A percentile compares a stretch with the other conserved stretches of the same genome.
Conservation (phyloP, 768 basidiomycete genomes). For the Gloeopeniophorella convolvens region DNA sequence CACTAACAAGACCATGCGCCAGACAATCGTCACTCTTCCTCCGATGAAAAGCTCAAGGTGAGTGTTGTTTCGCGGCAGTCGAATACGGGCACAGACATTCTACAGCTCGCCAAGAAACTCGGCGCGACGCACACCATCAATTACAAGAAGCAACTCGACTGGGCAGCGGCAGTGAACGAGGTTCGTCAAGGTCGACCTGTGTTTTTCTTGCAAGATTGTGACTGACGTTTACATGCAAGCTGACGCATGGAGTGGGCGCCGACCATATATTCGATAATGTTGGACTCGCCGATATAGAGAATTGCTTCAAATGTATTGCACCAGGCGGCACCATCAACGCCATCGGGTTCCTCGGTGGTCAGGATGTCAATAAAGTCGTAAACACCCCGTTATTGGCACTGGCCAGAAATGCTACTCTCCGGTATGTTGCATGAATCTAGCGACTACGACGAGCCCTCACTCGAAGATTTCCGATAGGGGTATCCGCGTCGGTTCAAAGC, state of each 20-base stretch:
- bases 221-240: neutral
- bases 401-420: neutral
- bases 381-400: neutral
- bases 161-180: constrained; percentile 34
- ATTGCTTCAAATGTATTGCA: neutral
- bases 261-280: constrained; percentile 4
- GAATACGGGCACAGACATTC: neutral
- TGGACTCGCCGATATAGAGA: neutral
- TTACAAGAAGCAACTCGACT: constrained; percentile 50
- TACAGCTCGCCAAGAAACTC: constrained; percentile 37
- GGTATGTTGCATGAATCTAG: neutral
- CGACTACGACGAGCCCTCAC: neutral
- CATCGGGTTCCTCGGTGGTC: constrained; percentile 6
- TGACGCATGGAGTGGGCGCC: constrained; percentile 1
- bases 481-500: constrained; percentile 1
- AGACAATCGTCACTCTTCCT: constrained; percentile 63
- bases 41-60: constrained; percentile 50
- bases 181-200: too few relatives aligned
- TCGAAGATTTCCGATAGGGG: neutral
- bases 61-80: neutral
- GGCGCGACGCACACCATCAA: constrained; percentile 55
- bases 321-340: constrained; percentile 2
- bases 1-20: neutral
- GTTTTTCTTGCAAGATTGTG: too few relatives aligned
- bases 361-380: too few relatives aligned